These are phyloP conservation scores for Phytophthora meadii DNA, from an alignment of 352 stramenopile genomes.

Conservation along the genomic window DNA sequence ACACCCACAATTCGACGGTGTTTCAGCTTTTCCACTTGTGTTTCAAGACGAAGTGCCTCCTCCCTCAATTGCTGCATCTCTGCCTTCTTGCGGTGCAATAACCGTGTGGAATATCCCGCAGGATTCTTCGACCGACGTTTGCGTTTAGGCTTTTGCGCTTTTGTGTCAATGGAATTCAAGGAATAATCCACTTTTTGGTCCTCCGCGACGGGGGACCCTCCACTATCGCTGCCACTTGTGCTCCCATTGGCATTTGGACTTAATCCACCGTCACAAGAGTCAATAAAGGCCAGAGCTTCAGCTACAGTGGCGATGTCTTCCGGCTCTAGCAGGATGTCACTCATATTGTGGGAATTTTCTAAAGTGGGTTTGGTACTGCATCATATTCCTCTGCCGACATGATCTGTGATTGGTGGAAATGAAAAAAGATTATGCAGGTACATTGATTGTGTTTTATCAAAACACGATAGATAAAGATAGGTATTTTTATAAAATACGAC, in stretches of 20 bases:
- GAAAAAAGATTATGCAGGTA: constrained; percentile 25
- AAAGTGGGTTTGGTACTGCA: not conserved
- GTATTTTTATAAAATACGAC: constrained; percentile 7
- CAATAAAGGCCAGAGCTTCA: constrained; percentile 43
- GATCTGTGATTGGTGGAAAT: constrained; percentile 9
- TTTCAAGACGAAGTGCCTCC: constrained; percentile 23
- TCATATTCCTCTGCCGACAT: not conserved
- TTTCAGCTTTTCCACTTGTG: constrained; percentile 22
- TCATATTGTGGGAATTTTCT: constrained; percentile 11
- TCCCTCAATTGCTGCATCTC: constrained; percentile 34
- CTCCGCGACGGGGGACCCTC: not conserved
- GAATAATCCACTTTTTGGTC: not conserved
- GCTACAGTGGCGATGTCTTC: constrained; percentile 34
- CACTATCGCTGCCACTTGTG: constrained; percentile 24
- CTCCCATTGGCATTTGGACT: constrained; percentile 4
- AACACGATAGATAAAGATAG: not conserved
- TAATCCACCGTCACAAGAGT: constrained; percentile 24
- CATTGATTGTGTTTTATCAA: constrained; percentile 12
- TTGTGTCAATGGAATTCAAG: not conserved
- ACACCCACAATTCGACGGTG: constrained; percentile 9
- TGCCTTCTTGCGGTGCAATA: constrained; percentile 41
- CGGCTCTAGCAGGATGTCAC: constrained; percentile 10
- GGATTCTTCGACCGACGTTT: constrained; percentile 28
- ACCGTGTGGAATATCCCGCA: constrained; percentile 31
- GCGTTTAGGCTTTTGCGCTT: constrained; percentile 11